Evolutionary conservation across 495 filamentous ascomycete genomes (phyloP).

Genomic region (Cercophora samala): DNA sequence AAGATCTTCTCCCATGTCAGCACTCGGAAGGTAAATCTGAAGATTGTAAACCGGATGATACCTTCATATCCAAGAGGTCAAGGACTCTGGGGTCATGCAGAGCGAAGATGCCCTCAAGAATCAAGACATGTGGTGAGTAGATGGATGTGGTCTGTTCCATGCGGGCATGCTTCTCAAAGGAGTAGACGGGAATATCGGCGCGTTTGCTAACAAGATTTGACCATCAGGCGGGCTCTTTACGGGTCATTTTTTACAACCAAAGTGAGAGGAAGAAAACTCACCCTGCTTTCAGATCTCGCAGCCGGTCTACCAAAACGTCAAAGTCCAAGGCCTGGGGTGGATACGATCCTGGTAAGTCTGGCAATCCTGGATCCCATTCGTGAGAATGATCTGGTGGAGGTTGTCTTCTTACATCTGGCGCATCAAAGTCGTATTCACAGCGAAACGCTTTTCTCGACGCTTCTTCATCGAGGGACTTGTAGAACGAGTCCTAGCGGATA

Average conservation of each 20-base stretch:
- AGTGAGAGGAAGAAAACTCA: constrained; percentile 40
- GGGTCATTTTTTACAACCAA: constrained; percentile 4
- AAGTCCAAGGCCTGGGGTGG: constrained; percentile 76
- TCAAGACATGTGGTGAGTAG: constrained; percentile 93
- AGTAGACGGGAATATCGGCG: constrained; percentile 90
- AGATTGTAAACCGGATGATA: constrained; percentile 31
- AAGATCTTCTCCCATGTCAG: constrained; percentile 62
- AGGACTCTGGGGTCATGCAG: constrained; percentile 83
- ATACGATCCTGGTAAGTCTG: constrained; percentile 21
- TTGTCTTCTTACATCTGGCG: constrained; percentile 57
- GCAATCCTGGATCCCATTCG: neutral
- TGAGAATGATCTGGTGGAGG: neutral
- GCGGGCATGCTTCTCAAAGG: constrained; percentile 87
- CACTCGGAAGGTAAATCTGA: neutral
- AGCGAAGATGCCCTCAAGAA: constrained; percentile 94
- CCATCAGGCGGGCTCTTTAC: constrained; percentile 7
- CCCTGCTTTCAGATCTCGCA: constrained; percentile 87
- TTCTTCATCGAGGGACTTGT: constrained; percentile 76
- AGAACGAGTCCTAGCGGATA: constrained; percentile 79
- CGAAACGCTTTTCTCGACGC: constrained; percentile 71
- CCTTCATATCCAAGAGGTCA: constrained; percentile 87
- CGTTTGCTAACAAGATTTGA: constrained; percentile 61
- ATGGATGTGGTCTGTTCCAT: constrained; percentile 74
- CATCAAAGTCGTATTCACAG: constrained; percentile 95
- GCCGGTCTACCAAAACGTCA: constrained; percentile 75